These are phyloP conservation scores for Populus pruinosa DNA, from an alignment of 345 rosid genomes.

Conservation along the genomic window DNA sequence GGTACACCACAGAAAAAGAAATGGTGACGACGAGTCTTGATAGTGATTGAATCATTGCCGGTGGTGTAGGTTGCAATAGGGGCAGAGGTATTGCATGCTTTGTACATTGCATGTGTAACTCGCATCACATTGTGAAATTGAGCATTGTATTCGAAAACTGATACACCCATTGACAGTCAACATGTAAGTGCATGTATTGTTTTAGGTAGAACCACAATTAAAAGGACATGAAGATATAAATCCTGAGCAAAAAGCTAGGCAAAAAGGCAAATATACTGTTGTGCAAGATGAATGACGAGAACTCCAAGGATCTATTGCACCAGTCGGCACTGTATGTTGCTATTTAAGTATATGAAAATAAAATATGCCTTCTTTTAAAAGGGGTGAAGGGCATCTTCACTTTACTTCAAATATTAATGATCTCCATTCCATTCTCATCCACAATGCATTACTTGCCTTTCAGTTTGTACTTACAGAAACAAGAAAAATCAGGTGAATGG, in stretches of 20 bases:
- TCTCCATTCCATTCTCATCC: not conserved
- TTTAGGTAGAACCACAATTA: not conserved
- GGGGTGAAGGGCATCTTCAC: not conserved
- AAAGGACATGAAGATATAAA: not conserved
- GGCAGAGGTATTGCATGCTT: slow-evolving; percentile 64
- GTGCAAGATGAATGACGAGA: not conserved
- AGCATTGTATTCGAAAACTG: slow-evolving; percentile 72
- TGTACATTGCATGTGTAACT: slow-evolving; percentile 75
- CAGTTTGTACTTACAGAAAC: not conserved
- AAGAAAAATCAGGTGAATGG: not conserved
- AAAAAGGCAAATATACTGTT: not conserved
- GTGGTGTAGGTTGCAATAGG: slow-evolving; percentile 82
- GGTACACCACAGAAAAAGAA: slow-evolving; percentile 89
- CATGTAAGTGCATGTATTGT: not conserved
- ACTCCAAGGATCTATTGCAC: not conserved
- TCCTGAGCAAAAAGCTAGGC: not conserved
- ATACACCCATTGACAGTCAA: not conserved
- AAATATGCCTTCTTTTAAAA: not conserved
- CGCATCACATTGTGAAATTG: slow-evolving; percentile 92
- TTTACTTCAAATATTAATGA: not conserved
- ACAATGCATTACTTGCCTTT: not conserved
- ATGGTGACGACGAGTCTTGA: slow-evolving; percentile 73
- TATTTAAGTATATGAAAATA: not conserved
- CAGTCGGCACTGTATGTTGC: not conserved
- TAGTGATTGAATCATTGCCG: slow-evolving; percentile 79